Percentiles rank a stretch among this genome's conserved stretches.
Conservation (phyloP, 2,329 filamentous ascomycete species). For the Penicillium decumbens region DNA sequence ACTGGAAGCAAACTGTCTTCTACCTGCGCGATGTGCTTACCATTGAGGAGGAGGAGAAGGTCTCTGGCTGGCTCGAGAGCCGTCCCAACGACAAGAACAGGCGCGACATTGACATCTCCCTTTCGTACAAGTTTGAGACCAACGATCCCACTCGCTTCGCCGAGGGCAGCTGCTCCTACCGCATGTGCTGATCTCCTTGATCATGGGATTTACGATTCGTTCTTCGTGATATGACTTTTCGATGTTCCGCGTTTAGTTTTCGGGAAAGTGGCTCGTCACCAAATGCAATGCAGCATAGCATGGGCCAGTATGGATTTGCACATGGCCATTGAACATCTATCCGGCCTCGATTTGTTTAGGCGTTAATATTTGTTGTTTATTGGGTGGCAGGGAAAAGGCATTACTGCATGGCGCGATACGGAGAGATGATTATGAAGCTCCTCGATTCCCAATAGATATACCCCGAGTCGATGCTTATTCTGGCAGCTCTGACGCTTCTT, state of each 20-base stretch:
- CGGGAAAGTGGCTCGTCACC: conserved; percentile 19
- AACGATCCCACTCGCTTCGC: conserved; percentile 65
- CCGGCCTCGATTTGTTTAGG: conserved; percentile 33
- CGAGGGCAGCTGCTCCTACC: conserved; percentile 72
- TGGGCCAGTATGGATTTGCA: conserved; percentile 27
- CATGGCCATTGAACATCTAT: conserved; percentile 24
- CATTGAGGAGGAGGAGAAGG: conserved; percentile 77
- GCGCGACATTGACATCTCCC: conserved; percentile 86
- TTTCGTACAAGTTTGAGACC: conserved; percentile 77
- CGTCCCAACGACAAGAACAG: conserved; percentile 91
- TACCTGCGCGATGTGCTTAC: conserved; percentile 92
- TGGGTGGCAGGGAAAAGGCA: conserved; percentile 39
- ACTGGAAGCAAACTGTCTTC: conserved; percentile 99
- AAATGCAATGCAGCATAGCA: conserved; percentile 29
- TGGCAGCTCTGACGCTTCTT: conserved; percentile 36
- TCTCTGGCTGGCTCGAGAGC: conserved; percentile 70
- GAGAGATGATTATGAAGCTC: conserved; percentile 44
- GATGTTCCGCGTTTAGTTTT: conserved; percentile 17
- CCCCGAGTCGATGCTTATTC: conserved; percentile 49
- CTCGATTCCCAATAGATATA: conserved; percentile 48
- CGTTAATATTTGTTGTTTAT: conserved; percentile 16
- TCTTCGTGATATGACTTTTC: conserved; percentile 14
- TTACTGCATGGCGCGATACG: conserved; percentile 39
- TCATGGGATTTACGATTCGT: conserved; percentile 13
- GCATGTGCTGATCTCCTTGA: conserved; percentile 46